Evolutionary conservation across 192 early-diverging fungal species (phyloP).

Genomic region (Umbelopsis sp.): DNA sequence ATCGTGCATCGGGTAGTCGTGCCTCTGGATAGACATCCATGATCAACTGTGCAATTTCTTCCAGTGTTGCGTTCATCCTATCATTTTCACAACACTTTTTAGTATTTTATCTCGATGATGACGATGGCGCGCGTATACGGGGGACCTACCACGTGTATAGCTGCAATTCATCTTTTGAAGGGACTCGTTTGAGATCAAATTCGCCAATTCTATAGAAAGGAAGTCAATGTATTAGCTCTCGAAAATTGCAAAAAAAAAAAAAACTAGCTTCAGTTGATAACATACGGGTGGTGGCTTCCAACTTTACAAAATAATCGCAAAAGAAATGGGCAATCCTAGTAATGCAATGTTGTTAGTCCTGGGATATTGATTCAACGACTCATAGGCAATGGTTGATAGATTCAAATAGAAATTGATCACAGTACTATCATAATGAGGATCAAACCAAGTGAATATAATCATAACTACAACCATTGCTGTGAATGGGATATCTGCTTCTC

Average conservation of each 20-base stretch:
- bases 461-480: not conserved
- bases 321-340: slow-evolving; percentile 56
- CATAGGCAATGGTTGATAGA: too few species aligned
- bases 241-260: not conserved
- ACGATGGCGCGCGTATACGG: not conserved
- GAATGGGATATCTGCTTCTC: not conserved
- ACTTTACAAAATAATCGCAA: slow-evolving; percentile 50
- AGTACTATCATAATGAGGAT: too few species aligned
- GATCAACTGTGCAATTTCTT: slow-evolving; percentile 59
- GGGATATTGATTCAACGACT: not conserved
- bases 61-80: slow-evolving; percentile 65
- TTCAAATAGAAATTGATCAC: too few species aligned
- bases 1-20: slow-evolving; percentile 34
- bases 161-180: slow-evolving; percentile 47
- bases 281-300: slow-evolving; percentile 45
- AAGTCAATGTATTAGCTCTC: not conserved
- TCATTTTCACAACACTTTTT: not conserved
- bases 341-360: not conserved
- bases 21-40: slow-evolving; percentile 46
- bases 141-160: slow-evolving; percentile 58
- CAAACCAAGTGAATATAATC: too few species aligned
- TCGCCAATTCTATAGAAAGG: slow-evolving; percentile 30
- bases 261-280: not conserved
- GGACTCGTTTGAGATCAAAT: slow-evolving; percentile 39
- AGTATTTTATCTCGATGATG: not conserved